Conservation (phyloP, 78 protist species). For the Dictyostelium intermedium region DNA sequence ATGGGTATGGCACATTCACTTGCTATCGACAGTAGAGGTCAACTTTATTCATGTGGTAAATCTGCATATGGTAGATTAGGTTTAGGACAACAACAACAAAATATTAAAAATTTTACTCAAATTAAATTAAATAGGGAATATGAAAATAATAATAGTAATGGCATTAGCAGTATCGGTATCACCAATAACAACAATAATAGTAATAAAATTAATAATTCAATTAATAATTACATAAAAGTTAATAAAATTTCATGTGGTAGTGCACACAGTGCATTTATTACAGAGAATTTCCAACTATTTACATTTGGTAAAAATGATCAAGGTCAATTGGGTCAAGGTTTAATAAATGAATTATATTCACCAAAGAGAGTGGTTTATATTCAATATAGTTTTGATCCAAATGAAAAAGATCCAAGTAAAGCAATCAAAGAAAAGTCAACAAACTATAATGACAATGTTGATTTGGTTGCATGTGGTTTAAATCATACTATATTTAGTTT, state of each 20-base stretch:
- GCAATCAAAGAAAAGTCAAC: neutral
- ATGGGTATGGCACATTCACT: slow-evolving; percentile 59
- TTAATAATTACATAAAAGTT: neutral
- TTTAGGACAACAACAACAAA: neutral
- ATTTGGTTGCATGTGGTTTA: slow-evolving; percentile 58
- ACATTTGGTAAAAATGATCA: slow-evolving; percentile 69
- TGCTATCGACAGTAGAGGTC: neutral
- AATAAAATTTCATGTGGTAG: slow-evolving; percentile 22
- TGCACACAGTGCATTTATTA: slow-evolving; percentile 49
- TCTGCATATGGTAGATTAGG: slow-evolving; percentile 46
- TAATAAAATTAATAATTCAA: neutral
- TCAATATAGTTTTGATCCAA: neutral
- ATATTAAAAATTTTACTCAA: neutral
- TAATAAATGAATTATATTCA: neutral
- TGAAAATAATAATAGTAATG: neutral
- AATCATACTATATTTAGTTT: slow-evolving; percentile 39
- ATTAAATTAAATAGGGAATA: neutral
- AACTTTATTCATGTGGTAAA: slow-evolving; percentile 37
- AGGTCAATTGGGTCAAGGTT: slow-evolving; percentile 65
- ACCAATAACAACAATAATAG: neutral
- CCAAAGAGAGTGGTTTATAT: slow-evolving; percentile 17
- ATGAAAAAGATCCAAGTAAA: neutral
- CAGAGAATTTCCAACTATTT: slow-evolving; percentile 15
- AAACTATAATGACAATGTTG: neutral
- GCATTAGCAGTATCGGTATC: no score